Conservation (phyloP, 805 yeast species). For the Myxozyma neglecta region DNA sequence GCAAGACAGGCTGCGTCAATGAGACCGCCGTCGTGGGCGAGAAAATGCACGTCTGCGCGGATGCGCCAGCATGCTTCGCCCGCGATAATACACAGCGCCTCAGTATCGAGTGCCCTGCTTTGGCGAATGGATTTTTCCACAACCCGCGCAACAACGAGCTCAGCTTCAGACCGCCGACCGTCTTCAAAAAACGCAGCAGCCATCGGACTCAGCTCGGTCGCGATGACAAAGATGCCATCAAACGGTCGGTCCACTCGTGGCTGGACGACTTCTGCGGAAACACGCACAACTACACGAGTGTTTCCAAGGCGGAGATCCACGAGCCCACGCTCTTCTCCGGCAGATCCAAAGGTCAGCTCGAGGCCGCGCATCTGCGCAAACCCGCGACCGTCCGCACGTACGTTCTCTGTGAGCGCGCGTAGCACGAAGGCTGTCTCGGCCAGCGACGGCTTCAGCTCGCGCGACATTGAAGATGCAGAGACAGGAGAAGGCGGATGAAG, state of each 20-base stretch:
- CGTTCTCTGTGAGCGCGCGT: slow-evolving; percentile 60
- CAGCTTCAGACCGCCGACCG: slow-evolving; percentile 71
- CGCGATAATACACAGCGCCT: slow-evolving; percentile 83
- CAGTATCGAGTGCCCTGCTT: slow-evolving; percentile 88
- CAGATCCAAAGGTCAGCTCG: slow-evolving; percentile 58
- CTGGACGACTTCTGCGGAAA: slow-evolving; percentile 70
- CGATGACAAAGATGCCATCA: slow-evolving; percentile 83
- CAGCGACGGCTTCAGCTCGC: slow-evolving; percentile 42
- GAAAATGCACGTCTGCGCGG: slow-evolving; percentile 83
- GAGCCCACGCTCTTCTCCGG: slow-evolving; percentile 61
- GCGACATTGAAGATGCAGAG: background rate
- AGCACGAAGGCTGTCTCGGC: slow-evolving; percentile 64
- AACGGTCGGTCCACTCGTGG: slow-evolving; percentile 92
- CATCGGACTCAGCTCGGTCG: slow-evolving; percentile 86
- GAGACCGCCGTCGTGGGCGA: slow-evolving; percentile 90
- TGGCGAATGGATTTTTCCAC: slow-evolving; percentile 90
- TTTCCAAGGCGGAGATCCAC: slow-evolving; percentile 76
- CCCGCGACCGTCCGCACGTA: slow-evolving; percentile 68
- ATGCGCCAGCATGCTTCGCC: slow-evolving; percentile 90
- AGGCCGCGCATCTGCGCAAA: slow-evolving; percentile 66
- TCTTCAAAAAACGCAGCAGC: slow-evolving; percentile 81
- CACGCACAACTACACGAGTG: slow-evolving; percentile 67
- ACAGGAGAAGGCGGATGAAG: no score
- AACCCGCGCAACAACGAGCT: slow-evolving; percentile 73
- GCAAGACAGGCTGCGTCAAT: slow-evolving; percentile 90